Percentiles rank a stretch among this genome's conserved stretches.
These are phyloP conservation scores for Tardiomyces depauwii DNA, from an alignment of 1,139 yeast species.

Conservation along the genomic window DNA sequence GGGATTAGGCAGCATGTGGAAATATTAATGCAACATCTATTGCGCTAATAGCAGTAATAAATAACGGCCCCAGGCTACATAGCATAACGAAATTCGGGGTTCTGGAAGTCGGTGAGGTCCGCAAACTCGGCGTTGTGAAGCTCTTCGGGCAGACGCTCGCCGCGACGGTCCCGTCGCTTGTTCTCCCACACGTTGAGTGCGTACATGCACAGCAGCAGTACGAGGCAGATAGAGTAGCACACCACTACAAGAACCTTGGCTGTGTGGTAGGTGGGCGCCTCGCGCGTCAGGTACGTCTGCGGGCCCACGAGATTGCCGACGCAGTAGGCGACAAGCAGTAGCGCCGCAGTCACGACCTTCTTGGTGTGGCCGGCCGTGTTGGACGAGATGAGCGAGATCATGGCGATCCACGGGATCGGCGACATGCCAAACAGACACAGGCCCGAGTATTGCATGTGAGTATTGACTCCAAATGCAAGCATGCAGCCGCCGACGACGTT, in stretches of 20 bases:
- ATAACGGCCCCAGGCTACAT: constrained; percentile 5
- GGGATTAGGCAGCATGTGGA: too few species aligned
- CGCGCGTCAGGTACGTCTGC: constrained; percentile 38
- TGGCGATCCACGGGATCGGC: not conserved
- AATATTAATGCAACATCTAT: too few species aligned
- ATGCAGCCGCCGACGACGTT: not conserved
- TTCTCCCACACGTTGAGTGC: not conserved
- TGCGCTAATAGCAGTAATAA: too few species aligned
- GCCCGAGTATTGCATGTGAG: not conserved
- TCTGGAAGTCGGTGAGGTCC: constrained; percentile 55
- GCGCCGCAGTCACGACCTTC: constrained; percentile 33
- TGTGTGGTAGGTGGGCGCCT: constrained; percentile 41
- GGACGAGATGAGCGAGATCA: constrained; percentile 37
- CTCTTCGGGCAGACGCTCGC: constrained; percentile 8
- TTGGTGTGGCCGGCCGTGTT: constrained; percentile 55
- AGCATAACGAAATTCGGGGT: constrained; percentile 32
- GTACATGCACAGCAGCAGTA: not conserved
- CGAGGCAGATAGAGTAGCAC: constrained; percentile 4
- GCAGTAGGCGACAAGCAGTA: constrained; percentile 45
- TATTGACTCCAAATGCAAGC: not conserved
- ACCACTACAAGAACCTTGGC: constrained; percentile 24
- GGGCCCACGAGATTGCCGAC: constrained; percentile 52
- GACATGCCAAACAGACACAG: not conserved
- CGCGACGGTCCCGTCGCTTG: not conserved
- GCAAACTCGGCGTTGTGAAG: constrained; percentile 39